A percentile compares a stretch with the other conserved stretches of the same genome.
Conservation (phyloP, 176 grass and related monocot genomes). For the Saccharum spontaneum region DNA sequence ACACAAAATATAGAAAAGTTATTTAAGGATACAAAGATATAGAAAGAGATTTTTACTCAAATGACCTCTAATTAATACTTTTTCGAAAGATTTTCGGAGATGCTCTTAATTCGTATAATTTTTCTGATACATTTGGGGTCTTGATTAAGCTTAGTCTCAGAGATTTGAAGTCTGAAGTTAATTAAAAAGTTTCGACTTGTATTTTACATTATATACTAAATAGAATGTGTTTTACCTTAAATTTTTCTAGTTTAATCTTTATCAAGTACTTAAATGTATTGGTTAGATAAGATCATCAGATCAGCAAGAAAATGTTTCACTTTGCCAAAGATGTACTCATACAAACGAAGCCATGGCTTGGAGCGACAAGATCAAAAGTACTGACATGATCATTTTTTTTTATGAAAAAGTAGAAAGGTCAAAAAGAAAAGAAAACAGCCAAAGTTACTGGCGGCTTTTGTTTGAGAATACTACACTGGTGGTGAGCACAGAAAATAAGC, state of each 20-base stretch:
- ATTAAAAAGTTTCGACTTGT: neutral
- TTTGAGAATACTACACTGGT: slow-evolving; percentile 28
- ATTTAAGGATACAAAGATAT: too few relatives aligned
- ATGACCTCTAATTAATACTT: too few relatives aligned
- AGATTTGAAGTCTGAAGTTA: neutral
- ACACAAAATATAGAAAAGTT: too few relatives aligned
- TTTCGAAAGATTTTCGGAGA: too few relatives aligned
- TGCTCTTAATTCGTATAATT: neutral
- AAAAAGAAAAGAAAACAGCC: slow-evolving; percentile 2
- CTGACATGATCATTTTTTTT: slow-evolving; percentile 26
- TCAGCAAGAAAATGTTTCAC: neutral
- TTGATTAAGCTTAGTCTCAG: neutral
- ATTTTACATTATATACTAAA: neutral
- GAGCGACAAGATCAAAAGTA: slow-evolving; percentile 7
- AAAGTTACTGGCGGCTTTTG: slow-evolving; percentile 33
- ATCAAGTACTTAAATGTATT: neutral
- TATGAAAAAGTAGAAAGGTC: slow-evolving; percentile 13
- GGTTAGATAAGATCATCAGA: neutral
- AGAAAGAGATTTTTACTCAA: too few relatives aligned
- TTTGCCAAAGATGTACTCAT: neutral
- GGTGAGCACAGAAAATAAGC: neutral
- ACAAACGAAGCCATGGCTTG: neutral
- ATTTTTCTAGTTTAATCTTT: neutral
- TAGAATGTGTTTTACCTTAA: neutral
- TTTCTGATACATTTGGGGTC: neutral